Percentiles rank a stretch among this genome's conserved stretches.
Evolutionary conservation across 2,329 filamentous ascomycete genomes (phyloP).

Genomic region (Diaporthe amygdali): DNA sequence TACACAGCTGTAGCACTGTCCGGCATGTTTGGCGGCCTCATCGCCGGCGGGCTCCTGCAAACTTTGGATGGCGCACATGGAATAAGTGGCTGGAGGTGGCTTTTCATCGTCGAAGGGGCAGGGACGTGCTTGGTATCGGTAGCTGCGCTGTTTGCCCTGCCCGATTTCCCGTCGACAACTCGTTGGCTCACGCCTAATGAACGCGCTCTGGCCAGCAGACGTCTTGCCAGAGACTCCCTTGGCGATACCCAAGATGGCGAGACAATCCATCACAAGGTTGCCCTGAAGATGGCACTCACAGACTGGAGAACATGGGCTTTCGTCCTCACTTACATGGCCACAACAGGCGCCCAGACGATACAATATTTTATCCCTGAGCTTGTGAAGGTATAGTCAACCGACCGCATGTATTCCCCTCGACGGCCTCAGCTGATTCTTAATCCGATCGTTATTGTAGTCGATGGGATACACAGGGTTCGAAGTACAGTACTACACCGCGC

Average conservation of each 20-base stretch:
- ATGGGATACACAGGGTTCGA: conserved; percentile 18
- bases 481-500: conserved; percentile 19
- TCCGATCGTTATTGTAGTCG: neutral
- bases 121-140: conserved; percentile 3
- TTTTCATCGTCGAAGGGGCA: conserved; percentile 19
- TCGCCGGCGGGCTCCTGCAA: conserved; percentile 54
- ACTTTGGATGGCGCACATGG: conserved; percentile 9
- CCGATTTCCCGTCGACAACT: conserved; percentile 20
- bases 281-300: conserved; percentile 35
- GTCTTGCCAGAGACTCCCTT: conserved; percentile 66
- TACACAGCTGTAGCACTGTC: conserved; percentile 30
- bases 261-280: conserved; percentile 46
- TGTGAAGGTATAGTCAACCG: conserved; percentile 23
- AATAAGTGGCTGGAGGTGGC: conserved; percentile 14
- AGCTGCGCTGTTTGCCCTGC: conserved; percentile 1
- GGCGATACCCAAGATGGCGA: conserved; percentile 54
- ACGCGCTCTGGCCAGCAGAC: conserved; percentile 62
- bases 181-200: conserved; percentile 21
- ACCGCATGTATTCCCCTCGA: neutral
- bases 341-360: conserved; percentile 36
- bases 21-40: conserved; percentile 53
- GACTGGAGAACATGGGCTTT: conserved; percentile 48
- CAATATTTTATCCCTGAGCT: conserved; percentile 40
- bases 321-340: conserved; percentile 45
- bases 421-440: neutral